phyloP scores from a whole-genome alignment of 805 yeast genomes.

The Yamadazyma sp. region DNA sequence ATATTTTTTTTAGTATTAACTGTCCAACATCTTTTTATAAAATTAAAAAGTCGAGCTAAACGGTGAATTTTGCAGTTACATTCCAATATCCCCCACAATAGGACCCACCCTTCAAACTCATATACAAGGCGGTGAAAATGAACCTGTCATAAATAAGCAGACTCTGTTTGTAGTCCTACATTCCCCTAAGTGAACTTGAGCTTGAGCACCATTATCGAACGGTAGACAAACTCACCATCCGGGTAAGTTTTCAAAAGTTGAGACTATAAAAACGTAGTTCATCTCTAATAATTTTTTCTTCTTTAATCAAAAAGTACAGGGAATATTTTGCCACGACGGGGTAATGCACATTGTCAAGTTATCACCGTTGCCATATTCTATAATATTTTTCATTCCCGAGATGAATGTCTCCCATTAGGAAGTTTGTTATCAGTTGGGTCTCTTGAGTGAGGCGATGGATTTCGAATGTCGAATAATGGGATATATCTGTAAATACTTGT shows the following conservation, averaged over 20 bases:
- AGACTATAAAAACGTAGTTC: conserved; percentile 9
- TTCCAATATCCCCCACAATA: too few species aligned
- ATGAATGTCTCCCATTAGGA: conserved; percentile 55
- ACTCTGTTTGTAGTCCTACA: too few species aligned
- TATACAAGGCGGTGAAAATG: too few species aligned
- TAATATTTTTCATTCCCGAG: conserved; percentile 50
- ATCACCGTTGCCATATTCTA: conserved; percentile 60
- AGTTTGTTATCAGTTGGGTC: conserved; percentile 55
- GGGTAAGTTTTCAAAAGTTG: conserved; percentile 6
- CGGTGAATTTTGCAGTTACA: too few species aligned
- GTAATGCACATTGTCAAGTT: conserved; percentile 59
- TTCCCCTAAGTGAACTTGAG: too few species aligned
- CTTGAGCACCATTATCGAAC: too few species aligned
- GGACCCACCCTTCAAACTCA: too few species aligned
- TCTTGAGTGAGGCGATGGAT: conserved; percentile 54
- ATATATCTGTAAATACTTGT: conserved; percentile 33
- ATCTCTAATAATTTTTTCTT: conserved; percentile 13
- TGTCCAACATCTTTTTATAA: too few species aligned
- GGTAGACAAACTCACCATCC: too few species aligned
- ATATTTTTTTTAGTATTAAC: too few species aligned
- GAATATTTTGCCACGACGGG: conserved; percentile 69
- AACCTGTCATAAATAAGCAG: too few species aligned
- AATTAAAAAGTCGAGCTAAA: too few species aligned
- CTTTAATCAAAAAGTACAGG: conserved; percentile 61
- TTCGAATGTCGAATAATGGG: conserved; percentile 61